Evolutionary conservation across 805 yeast species (phyloP), one percentile per base, ranked within the genome.

Genomic region (Metschnikowia kofuensis): DNA sequence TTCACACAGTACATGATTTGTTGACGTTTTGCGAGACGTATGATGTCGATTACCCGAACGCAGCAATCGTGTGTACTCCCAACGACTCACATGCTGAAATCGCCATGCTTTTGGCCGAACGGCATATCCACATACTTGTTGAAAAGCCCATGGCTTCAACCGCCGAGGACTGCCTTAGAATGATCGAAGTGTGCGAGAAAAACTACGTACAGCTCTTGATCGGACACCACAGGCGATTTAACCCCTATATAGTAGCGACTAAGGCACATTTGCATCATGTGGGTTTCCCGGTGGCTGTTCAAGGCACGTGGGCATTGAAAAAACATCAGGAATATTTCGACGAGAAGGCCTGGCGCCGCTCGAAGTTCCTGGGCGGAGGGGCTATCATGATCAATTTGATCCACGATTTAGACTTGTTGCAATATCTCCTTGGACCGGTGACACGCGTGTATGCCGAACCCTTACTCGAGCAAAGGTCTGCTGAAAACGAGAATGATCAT

Each of bases 161-260:
- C 9, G 69, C 71, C 2, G 59, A 49, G 12, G 76, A 70, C 29
- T 70, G 73, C 39, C 55, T 64, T 45, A 63, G 67, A 6, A 54
- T 72, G 34, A 67, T 65, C 37, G 60, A 60, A 29, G 64, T 53
- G 49, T 63, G 69, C 39, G 56, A 53, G 27, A 32, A 34, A 28
- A 49, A 53, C 41, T 54, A 63, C 38, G 70, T 72, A 13, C 60
- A 64, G 42, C 60, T 72, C 11, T 59, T 72, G 47, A 67, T 72
- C 35, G 76, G 76, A 10, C 77, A 72, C 53, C 77, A 72, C 52
- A 61, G 77, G 30, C 55, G 77, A 14, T 72, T 72, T 51, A 72
- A 72, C 49, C 76, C 77, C 3, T 72, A 64, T 50, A 70, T 72
- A 26, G 62, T 70, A 0, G 66, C 68, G 27, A 65, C 76, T 34